Base-by-base conservation (phyloP, 2,329 filamentous ascomycete genomes). In the Colletotrichum sansevieriae region DNA sequence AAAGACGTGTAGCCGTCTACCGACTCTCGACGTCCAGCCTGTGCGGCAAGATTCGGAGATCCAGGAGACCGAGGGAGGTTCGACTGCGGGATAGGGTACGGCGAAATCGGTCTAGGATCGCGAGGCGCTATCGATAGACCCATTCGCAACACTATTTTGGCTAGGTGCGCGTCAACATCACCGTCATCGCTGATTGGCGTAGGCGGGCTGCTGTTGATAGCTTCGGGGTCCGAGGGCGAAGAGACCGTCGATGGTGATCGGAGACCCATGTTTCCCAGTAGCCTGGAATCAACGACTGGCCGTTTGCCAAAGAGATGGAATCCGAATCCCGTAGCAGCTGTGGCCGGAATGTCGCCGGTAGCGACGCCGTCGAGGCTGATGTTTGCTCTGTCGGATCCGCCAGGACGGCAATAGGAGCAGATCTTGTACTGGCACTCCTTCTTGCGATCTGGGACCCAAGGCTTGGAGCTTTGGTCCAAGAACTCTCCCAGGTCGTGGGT, bases 341-440 rank as follows among this genome's bases (percentile, higher is more conserved):
- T 83, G 5, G 85, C 80, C 1, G 82, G 81, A 3, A 88, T 77
- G 55, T 88, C 84, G 7, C 81, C 85, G 22, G 83, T 75, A n/a
- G 78, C 74, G 22, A 89, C 77, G 4, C 81, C 83, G 69, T 86
- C 75, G 18, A 90, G 76, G 71, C 84, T 85, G 22, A 89, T 75
- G 67, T 78, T 86, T 1, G 82, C 74, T 33, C 87, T 83, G 13
- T 83, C 79, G 22, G 77, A 74, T 29, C 77, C 80, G 1, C 75
- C 76, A 4, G 81, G 81, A 3, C 85, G 83, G 71, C 88, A 90
- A 7, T 65, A 68, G 3, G 82, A 80, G 69, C 87, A 90, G 47
- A 83, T 79, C 68, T 79, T 86, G 76, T 81, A 84, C 49, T 82
- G 79, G 68, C 87, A 90, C 73, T 87, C 84, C 1, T 79, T 72